Evolutionary conservation across 2,329 filamentous ascomycete species (phyloP).

Genomic region (Talaromyces albobiverticillius): DNA sequence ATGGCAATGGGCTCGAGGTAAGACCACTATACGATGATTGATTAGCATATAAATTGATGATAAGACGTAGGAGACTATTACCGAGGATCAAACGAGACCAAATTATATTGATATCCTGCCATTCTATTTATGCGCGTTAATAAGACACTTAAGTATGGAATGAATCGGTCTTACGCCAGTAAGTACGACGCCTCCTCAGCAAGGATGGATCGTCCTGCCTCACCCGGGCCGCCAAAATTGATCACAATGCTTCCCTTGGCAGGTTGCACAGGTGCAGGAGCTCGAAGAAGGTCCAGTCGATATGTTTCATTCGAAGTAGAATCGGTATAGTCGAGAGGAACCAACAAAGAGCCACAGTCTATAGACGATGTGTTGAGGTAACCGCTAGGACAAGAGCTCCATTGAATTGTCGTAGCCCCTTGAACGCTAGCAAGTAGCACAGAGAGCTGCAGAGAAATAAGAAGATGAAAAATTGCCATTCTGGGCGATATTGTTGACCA

Average conservation of each 20-base stretch:
- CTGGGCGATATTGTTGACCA: too few relatives aligned
- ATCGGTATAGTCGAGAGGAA: conserved; percentile 35
- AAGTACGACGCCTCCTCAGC: background rate
- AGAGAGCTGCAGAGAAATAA: background rate
- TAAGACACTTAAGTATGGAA: background rate
- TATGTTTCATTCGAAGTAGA: conserved; percentile 21
- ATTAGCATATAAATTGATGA: too few relatives aligned
- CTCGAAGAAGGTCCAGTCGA: conserved; percentile 25
- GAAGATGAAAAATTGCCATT: too few relatives aligned
- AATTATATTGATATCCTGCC: background rate
- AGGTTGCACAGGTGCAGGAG: conserved; percentile 26
- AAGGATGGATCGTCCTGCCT: conserved; percentile 11
- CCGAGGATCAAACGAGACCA: conserved; percentile 7
- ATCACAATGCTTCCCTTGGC: conserved; percentile 31
- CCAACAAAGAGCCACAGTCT: conserved; percentile 29
- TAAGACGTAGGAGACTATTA: background rate
- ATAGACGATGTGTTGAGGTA: conserved; percentile 6
- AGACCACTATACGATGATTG: conserved; percentile 1
- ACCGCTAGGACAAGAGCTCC: background rate
- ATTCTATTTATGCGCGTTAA: background rate
- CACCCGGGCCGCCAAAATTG: conserved; percentile 34
- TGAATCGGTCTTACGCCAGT: background rate
- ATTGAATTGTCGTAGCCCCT: conserved; percentile 1
- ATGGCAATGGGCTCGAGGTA: background rate
- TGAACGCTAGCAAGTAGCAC: background rate